Percentiles rank a stretch among this genome's conserved stretches.
These are phyloP conservation scores for Neofusicoccum umdonicola DNA, from an alignment of 2,329 filamentous ascomycete genomes.

Conservation along the genomic window DNA sequence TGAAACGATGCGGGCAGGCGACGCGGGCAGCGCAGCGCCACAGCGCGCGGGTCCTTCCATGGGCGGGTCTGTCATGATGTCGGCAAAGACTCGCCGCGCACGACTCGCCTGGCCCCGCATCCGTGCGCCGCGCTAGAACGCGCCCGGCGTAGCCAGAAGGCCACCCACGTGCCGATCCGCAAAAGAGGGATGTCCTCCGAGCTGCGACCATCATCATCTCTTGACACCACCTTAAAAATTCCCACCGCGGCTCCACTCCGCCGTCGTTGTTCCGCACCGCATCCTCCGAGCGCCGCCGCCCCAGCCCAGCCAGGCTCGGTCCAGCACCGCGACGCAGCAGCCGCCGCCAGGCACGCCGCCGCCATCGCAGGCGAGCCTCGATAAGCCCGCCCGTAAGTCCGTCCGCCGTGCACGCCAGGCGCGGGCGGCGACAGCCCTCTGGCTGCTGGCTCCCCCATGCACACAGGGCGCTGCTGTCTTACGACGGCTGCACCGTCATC, in stretches of 20 bases:
- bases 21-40: not conserved
- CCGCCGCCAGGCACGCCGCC: not conserved
- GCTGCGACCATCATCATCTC: constrained; percentile 2
- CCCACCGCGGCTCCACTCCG: constrained; percentile 12
- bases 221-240: not conserved
- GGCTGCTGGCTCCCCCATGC: not conserved
- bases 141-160: too few species aligned
- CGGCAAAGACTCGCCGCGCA: not conserved
- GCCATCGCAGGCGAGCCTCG: not conserved
- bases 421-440: not conserved
- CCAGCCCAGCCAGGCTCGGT: not conserved
- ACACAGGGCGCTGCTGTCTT: not conserved
- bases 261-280: not conserved
- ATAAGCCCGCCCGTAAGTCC: not conserved
- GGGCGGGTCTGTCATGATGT: not conserved
- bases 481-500: not conserved
- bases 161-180: too few species aligned
- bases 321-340: not conserved
- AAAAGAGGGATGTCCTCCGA: not conserved
- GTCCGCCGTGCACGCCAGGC: constrained; percentile 6
- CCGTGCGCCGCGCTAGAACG: not conserved
- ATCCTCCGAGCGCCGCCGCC: not conserved
- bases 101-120: not conserved
- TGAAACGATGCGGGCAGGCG: not conserved
- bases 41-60: constrained; percentile 5